These are phyloP conservation scores for Cucurbita moschata DNA, from an alignment of 306 rosid species.

Conservation along the genomic window DNA sequence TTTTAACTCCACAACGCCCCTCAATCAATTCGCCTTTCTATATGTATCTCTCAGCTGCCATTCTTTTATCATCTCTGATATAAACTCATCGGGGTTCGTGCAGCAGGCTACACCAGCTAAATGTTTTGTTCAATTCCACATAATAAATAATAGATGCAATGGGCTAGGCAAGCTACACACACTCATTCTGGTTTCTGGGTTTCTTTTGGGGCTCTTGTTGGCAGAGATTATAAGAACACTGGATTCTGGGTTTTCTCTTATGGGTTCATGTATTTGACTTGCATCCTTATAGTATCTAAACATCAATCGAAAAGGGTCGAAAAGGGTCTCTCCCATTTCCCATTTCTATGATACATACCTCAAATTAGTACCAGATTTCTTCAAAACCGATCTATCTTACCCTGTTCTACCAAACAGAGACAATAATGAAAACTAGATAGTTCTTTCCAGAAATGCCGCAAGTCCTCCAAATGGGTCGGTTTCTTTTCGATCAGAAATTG, in stretches of 20 bases:
- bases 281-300: neutral
- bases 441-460: neutral
- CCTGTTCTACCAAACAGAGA: neutral
- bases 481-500: slow-evolving; percentile 6
- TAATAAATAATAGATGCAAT: neutral
- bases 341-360: neutral
- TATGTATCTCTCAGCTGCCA: slow-evolving; percentile 12
- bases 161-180: neutral
- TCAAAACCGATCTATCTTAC: neutral
- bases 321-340: neutral
- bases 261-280: neutral
- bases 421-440: neutral
- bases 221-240: neutral
- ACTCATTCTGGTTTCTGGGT: neutral
- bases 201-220: neutral
- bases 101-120: slow-evolving; percentile 6
- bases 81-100: slow-evolving; percentile 29
- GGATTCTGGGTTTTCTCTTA: slow-evolving; percentile 8
- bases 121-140: neutral
- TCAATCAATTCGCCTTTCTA: neutral
- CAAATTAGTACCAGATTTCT: neutral
- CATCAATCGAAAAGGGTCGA: neutral
- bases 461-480: neutral
- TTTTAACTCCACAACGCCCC: neutral
- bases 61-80: slow-evolving; percentile 2